Evolutionary conservation across 129 eudicot genomes (phyloP).

Genomic region (Helichrysum umbraculigerum): DNA sequence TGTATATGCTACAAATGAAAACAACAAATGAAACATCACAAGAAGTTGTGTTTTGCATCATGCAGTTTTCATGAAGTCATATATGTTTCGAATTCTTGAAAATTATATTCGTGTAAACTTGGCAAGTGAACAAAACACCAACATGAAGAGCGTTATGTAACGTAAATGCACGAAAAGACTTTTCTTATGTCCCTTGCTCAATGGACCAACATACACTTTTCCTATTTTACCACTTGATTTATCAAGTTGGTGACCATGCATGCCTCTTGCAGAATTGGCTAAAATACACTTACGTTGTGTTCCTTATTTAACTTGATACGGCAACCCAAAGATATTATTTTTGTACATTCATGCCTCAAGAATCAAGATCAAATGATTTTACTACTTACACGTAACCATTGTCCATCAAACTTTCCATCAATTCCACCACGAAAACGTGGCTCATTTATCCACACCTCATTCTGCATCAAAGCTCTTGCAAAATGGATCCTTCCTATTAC

Average conservation of each 20-base stretch:
- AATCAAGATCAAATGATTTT: neutral
- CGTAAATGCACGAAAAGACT: neutral
- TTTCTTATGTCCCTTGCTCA: neutral
- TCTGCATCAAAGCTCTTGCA: slow-evolving; percentile 92
- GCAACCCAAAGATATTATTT: neutral
- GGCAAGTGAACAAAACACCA: neutral
- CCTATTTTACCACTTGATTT: neutral
- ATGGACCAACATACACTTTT: neutral
- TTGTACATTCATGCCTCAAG: no score
- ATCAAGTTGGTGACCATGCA: neutral
- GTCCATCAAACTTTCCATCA: slow-evolving; percentile 89
- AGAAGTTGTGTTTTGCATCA: slow-evolving; percentile 5
- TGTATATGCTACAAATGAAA: neutral
- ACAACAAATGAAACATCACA: neutral
- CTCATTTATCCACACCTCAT: slow-evolving; percentile 76
- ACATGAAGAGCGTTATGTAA: neutral
- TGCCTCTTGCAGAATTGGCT: neutral
- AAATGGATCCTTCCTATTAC: slow-evolving; percentile 86
- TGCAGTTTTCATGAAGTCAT: no score
- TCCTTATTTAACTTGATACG: neutral
- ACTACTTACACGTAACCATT: slow-evolving; percentile 62
- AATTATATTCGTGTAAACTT: neutral
- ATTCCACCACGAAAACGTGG: slow-evolving; percentile 81
- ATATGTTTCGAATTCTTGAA: neutral
- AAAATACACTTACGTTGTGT: neutral